Conservation (phyloP, 139 green algal species). For the Chlamydomonas applanata region DNA sequence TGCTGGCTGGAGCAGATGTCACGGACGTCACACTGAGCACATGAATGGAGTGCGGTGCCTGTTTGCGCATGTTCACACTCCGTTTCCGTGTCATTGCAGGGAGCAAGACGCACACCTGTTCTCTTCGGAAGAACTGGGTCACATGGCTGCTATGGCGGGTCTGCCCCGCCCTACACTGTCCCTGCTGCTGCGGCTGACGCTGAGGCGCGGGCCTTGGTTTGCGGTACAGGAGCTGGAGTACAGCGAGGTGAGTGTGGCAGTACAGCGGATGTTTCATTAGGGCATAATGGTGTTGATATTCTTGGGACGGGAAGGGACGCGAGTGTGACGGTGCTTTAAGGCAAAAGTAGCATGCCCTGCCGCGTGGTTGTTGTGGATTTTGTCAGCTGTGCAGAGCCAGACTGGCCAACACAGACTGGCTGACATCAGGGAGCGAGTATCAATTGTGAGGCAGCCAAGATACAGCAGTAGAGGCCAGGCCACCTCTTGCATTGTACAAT, state of each 20-base stretch:
- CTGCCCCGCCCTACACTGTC: not conserved
- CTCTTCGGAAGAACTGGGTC: not conserved
- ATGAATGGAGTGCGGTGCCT: not conserved
- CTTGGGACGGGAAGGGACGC: not conserved
- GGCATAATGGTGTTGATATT: no score
- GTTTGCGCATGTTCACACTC: not conserved
- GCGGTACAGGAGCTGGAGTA: slow-evolving; percentile 1
- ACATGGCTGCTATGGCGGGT: not conserved
- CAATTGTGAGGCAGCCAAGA: no score
- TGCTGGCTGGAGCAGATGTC: not conserved
- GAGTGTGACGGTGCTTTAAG: not conserved
- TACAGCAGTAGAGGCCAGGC: no score
- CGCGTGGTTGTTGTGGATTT: no score
- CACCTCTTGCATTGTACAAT: no score
- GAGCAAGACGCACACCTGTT: slow-evolving; percentile 24
- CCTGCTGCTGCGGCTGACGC: slow-evolving; percentile 27
- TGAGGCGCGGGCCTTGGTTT: slow-evolving; percentile 14
- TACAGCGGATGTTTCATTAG: no score
- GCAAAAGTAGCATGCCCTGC: no score
- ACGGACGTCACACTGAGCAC: not conserved
- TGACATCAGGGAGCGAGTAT: no score
- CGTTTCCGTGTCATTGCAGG: no score
- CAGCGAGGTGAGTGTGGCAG: no score
- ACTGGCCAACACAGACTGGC: no score
- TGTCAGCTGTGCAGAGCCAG: no score